These are phyloP conservation scores for Zymoseptoria pseudotritici DNA, from an alignment of 2,329 filamentous ascomycete species.

Conservation along the genomic window DNA sequence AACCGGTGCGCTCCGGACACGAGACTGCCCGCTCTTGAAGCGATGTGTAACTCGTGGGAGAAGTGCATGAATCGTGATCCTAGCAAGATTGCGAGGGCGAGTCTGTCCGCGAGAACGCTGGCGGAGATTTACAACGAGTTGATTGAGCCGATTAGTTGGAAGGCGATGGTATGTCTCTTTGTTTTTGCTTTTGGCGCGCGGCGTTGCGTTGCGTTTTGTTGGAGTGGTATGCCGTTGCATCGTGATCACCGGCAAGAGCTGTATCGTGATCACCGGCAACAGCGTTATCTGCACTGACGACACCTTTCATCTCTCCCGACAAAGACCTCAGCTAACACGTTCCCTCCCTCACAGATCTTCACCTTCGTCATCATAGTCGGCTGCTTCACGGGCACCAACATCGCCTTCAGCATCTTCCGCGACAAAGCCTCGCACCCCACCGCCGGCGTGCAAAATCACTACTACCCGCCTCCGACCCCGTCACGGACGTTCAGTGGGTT, in stretches of 20 bases:
- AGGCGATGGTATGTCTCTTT: conserved; percentile 53
- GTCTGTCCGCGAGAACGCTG: conserved; percentile 77
- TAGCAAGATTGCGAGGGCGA: conserved; percentile 66
- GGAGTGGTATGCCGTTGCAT: background rate
- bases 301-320: no score
- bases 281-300: no score
- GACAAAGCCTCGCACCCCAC: conserved; percentile 30
- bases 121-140: conserved; percentile 92
- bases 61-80: conserved; percentile 82
- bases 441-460: conserved; percentile 17
- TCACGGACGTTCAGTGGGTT: conserved; percentile 27
- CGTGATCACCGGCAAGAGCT: conserved; percentile 26
- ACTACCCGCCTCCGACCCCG: conserved; percentile 28
- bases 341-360: conserved; percentile 32
- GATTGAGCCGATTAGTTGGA: conserved; percentile 81
- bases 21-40: conserved; percentile 64
- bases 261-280: no score
- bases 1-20: conserved; percentile 66
- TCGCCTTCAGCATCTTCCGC: conserved; percentile 51
- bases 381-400: conserved; percentile 51
- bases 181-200: background rate
- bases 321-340: conserved; percentile 20
- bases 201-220: no score
- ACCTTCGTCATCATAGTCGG: conserved; percentile 42
- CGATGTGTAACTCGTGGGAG: conserved; percentile 72